Evolutionary conservation across 2,329 filamentous ascomycete species (phyloP).

Genomic region (Tolypocladium pustulatum): DNA sequence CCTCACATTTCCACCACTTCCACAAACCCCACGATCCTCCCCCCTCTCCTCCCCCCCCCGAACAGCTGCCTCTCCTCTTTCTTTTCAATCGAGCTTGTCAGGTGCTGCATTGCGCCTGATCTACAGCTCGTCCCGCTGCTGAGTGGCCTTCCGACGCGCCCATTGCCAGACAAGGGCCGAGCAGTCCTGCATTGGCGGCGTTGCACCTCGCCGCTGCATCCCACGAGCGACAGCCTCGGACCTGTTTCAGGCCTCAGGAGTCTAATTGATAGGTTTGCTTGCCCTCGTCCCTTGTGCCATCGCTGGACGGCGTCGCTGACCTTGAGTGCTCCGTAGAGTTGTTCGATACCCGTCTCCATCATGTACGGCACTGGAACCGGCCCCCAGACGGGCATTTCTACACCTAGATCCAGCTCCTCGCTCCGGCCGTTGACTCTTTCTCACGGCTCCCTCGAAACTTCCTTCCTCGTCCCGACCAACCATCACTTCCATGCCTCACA

Average conservation of each 20-base stretch:
- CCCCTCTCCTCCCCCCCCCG: slow-evolving; percentile 4
- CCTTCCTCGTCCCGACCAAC: slow-evolving; percentile 87
- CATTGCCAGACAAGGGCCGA: not conserved
- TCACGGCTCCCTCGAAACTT: slow-evolving; percentile 93
- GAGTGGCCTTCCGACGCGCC: not conserved
- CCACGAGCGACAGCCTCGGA: slow-evolving; percentile 4
- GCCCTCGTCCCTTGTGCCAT: not conserved
- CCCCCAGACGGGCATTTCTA: slow-evolving; percentile 92
- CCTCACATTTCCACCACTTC: slow-evolving; percentile 1
- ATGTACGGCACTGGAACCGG: slow-evolving; percentile 83
- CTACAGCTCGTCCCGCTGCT: not conserved
- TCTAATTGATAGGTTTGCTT: slow-evolving; percentile 22
- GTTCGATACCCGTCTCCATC: slow-evolving; percentile 36
- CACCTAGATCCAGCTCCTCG: slow-evolving; percentile 85
- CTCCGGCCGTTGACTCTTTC: slow-evolving; percentile 82
- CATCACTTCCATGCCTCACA: slow-evolving; percentile 94
- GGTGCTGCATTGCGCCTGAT: slow-evolving; percentile 4
- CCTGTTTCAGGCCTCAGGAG: slow-evolving; percentile 11
- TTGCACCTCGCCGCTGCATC: not conserved
- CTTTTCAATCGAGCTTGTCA: not conserved
- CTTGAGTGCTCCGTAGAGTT: slow-evolving; percentile 12
- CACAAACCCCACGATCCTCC: not conserved
- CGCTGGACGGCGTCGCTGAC: slow-evolving; percentile 7
- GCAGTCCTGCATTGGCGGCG: slow-evolving; percentile 2
- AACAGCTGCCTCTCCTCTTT: not conserved